phyloP scores from a whole-genome alignment of 345 rosid species.

The Eucalyptus virginea region DNA sequence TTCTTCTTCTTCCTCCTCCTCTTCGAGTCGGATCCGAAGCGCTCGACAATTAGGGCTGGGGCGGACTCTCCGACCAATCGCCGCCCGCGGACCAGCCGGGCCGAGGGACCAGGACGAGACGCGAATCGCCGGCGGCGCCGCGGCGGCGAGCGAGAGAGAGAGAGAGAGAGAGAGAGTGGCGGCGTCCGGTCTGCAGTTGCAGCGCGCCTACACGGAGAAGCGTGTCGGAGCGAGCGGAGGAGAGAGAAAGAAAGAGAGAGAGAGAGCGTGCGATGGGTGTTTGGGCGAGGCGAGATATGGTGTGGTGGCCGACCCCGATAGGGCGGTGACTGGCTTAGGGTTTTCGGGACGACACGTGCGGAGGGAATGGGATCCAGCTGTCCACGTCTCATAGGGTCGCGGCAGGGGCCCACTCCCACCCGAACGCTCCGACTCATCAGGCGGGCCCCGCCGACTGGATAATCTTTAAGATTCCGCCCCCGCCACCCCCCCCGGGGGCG shows the following conservation, averaged over 20 bases:
- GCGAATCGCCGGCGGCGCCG: neutral
- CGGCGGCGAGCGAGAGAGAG: neutral
- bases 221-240: neutral
- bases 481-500: no score
- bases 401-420: neutral
- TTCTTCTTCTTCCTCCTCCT: neutral
- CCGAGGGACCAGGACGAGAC: neutral
- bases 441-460: neutral
- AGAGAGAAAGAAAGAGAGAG: neutral
- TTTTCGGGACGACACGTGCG: constrained; percentile 62
- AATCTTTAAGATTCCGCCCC: neutral
- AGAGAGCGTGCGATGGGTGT: neutral
- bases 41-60: neutral
- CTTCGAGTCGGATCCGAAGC: neutral
- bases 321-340: constrained; percentile 52
- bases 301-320: constrained; percentile 4
- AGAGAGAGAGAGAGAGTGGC: neutral
- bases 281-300: neutral
- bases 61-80: neutral
- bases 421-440: neutral
- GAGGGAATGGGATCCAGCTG: constrained; percentile 44
- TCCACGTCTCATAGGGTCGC: constrained; percentile 42
- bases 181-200: neutral
- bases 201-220: neutral
- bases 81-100: neutral